phyloP scores from a whole-genome alignment of 1,284 basidiomycete genomes.

The Thelephora terrestris region DNA sequence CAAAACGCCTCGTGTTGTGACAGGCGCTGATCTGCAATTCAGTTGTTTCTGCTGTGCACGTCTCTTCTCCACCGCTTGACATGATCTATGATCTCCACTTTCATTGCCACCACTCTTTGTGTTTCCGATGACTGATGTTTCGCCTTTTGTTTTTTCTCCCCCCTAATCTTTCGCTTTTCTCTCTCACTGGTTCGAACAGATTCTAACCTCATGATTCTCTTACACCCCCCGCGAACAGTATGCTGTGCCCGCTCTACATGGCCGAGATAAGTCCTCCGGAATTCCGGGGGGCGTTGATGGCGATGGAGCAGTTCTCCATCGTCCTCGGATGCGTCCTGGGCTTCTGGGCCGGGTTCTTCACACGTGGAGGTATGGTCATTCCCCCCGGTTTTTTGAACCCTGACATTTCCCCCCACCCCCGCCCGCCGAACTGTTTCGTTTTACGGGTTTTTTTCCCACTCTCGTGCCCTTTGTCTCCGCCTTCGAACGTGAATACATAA shows the following conservation, averaged over 20 bases:
- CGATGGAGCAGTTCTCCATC: conserved; percentile 72
- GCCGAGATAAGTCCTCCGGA: conserved; percentile 77
- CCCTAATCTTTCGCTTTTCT: neutral
- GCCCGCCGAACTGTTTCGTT: too few species aligned
- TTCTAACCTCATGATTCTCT: neutral
- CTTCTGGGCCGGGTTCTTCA: conserved; percentile 74
- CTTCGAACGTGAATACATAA: neutral
- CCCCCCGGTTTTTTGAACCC: too few species aligned
- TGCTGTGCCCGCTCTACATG: conserved; percentile 74
- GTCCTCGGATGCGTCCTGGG: conserved; percentile 70
- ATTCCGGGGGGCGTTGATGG: conserved; percentile 70
- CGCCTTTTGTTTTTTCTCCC: neutral
- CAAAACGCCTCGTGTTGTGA: too few species aligned
- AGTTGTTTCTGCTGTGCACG: too few species aligned
- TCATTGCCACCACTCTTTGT: neutral
- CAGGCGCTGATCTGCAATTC: too few species aligned
- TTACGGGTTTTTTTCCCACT: too few species aligned
- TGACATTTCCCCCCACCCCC: too few species aligned
- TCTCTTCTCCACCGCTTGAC: too few species aligned
- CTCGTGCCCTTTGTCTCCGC: too few species aligned
- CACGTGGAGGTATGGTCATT: conserved; percentile 46
- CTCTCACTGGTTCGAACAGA: too few species aligned
- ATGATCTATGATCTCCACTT: too few species aligned
- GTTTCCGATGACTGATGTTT: too few species aligned
- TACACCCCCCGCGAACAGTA: conserved; percentile 30